Evolutionary conservation across 1,139 yeast species (phyloP).

Genomic region (Pichia sp.): DNA sequence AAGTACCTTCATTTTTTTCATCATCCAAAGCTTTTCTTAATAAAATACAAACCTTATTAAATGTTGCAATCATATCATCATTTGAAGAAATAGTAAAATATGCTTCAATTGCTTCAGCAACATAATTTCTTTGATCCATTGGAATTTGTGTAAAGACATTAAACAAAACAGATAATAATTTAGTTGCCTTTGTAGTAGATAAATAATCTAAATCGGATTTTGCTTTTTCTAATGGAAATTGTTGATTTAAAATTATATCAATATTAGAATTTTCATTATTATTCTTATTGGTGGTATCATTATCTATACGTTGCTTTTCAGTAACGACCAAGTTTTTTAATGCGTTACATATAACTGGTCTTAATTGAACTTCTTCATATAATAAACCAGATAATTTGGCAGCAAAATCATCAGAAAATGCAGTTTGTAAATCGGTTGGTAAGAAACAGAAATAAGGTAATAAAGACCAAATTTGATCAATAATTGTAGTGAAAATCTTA

Average conservation of each 20-base stretch:
- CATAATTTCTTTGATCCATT: slow-evolving; percentile 77
- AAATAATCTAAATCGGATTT: slow-evolving; percentile 54
- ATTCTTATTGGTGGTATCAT: slow-evolving; percentile 38
- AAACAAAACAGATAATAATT: slow-evolving; percentile 78
- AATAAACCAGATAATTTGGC: slow-evolving; percentile 65
- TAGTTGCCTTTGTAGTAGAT: slow-evolving; percentile 54
- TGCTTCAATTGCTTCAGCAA: slow-evolving; percentile 79
- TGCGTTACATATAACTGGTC: slow-evolving; percentile 77
- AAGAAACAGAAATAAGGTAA: slow-evolving; percentile 86
- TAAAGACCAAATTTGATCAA: slow-evolving; percentile 89
- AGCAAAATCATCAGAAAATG: slow-evolving; percentile 75
- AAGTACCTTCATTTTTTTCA: slow-evolving; percentile 35
- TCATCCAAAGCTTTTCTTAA: slow-evolving; percentile 71
- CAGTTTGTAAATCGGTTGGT: slow-evolving; percentile 61
- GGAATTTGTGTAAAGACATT: slow-evolving; percentile 85
- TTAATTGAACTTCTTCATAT: slow-evolving; percentile 67
- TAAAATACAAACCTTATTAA: slow-evolving; percentile 78
- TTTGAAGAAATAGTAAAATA: slow-evolving; percentile 67
- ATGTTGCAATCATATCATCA: slow-evolving; percentile 65
- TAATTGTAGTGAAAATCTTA: slow-evolving; percentile 74
- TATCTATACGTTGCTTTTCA: slow-evolving; percentile 45
- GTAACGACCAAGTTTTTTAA: slow-evolving; percentile 75
- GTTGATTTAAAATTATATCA: slow-evolving; percentile 52
- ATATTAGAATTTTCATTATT: too few relatives aligned
- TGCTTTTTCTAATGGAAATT: slow-evolving; percentile 57